Evolutionary conservation across 805 yeast genomes (phyloP).

Genomic region (Cyberlindnera xishuangbannaensis): DNA sequence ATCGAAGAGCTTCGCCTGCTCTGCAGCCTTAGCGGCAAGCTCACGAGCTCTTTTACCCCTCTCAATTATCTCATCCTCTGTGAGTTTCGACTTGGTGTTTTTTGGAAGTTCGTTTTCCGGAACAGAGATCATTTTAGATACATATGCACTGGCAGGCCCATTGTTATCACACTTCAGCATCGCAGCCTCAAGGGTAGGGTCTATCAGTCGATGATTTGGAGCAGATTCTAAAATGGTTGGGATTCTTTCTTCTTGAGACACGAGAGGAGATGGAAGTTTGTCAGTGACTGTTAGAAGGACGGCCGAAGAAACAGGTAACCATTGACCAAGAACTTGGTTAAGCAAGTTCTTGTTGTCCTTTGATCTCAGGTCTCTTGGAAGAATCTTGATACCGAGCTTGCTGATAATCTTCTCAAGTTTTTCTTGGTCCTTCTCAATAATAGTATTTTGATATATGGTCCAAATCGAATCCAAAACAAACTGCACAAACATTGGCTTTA

Average conservation of each 20-base stretch:
- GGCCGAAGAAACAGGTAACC: slow-evolving; percentile 91
- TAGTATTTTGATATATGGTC: slow-evolving; percentile 77
- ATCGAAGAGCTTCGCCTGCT: slow-evolving; percentile 32
- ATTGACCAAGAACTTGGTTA: slow-evolving; percentile 72
- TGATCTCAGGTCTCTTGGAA: slow-evolving; percentile 72
- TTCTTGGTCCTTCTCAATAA: slow-evolving; percentile 60
- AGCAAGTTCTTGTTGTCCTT: slow-evolving; percentile 66
- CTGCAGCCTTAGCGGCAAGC: slow-evolving; percentile 65
- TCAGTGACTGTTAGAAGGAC: slow-evolving; percentile 80
- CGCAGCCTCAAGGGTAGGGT: slow-evolving; percentile 41
- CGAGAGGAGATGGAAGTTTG: slow-evolving; percentile 74
- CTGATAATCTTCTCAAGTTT: slow-evolving; percentile 68
- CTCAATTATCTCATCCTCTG: slow-evolving; percentile 56
- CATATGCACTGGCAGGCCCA: slow-evolving; percentile 69
- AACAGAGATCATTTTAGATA: slow-evolving; percentile 83
- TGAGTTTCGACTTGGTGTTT: slow-evolving; percentile 32
- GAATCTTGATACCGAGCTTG: slow-evolving; percentile 60
- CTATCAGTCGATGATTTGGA: slow-evolving; percentile 45
- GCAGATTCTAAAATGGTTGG: slow-evolving; percentile 59
- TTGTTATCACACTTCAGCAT: slow-evolving; percentile 63
- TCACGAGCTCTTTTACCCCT: slow-evolving; percentile 59
- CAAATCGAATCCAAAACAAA: slow-evolving; percentile 86
- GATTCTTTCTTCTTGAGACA: slow-evolving; percentile 69
- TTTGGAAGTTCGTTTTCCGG: slow-evolving; percentile 79
- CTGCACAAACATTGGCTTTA: slow-evolving; percentile 82